phyloP scores from a whole-genome alignment of 345 rosid species.

The Ricinus communis region DNA sequence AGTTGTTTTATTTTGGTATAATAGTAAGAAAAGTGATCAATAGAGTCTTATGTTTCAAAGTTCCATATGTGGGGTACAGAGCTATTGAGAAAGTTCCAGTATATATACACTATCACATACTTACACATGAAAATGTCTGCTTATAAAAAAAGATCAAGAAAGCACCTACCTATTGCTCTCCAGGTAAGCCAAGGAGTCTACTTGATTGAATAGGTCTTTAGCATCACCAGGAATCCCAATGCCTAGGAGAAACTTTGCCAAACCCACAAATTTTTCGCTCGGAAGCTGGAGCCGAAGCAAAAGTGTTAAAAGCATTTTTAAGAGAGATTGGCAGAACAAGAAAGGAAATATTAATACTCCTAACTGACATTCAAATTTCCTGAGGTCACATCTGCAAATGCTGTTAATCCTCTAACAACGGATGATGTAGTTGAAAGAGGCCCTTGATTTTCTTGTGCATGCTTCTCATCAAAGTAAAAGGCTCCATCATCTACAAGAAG shows the following conservation, averaged over 20 bases:
- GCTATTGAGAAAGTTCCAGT: not conserved
- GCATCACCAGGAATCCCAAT: slow-evolving; percentile 89
- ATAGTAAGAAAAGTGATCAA: not conserved
- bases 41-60: not conserved
- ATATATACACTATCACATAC: not conserved
- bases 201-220: slow-evolving; percentile 78
- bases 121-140: not conserved
- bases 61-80: not conserved
- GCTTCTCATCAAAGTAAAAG: slow-evolving; percentile 75
- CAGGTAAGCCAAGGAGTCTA: slow-evolving; percentile 76
- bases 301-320: slow-evolving; percentile 19
- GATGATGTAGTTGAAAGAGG: slow-evolving; percentile 79
- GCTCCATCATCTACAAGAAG: slow-evolving; percentile 71
- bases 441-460: slow-evolving; percentile 49
- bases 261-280: slow-evolving; percentile 68
- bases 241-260: slow-evolving; percentile 86
- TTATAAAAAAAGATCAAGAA: not conserved
- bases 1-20: not conserved
- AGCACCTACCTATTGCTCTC: slow-evolving; percentile 74
- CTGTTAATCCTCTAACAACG: slow-evolving; percentile 75
- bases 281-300: slow-evolving; percentile 63
- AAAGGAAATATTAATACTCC: slow-evolving; percentile 7
- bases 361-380: slow-evolving; percentile 60
- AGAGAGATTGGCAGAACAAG: slow-evolving; percentile 11
- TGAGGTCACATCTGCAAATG: slow-evolving; percentile 61